Evolutionary conservation across 1,284 basidiomycete genomes (phyloP).

Genomic region (Meira miltonrushii): DNA sequence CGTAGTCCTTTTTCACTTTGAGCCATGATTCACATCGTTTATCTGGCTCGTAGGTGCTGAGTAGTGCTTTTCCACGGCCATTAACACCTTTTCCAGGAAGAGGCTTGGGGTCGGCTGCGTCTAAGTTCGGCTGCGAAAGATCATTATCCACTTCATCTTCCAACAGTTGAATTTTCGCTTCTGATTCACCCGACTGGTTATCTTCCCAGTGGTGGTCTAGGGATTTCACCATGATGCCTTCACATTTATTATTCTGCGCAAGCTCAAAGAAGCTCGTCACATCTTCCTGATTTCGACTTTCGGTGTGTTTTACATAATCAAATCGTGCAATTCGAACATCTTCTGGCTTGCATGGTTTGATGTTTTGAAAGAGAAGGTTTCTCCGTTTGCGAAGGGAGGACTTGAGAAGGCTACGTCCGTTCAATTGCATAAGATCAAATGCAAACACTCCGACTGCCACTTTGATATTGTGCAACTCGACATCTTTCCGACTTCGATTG

Average conservation of each 20-base stretch:
- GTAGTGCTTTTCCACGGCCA: slow-evolving; percentile 63
- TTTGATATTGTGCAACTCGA: slow-evolving; percentile 43
- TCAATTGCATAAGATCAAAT: slow-evolving; percentile 45
- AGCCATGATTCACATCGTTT: slow-evolving; percentile 54
- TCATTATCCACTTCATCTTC: slow-evolving; percentile 34
- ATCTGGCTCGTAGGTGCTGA: slow-evolving; percentile 79
- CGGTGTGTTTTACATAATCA: slow-evolving; percentile 70
- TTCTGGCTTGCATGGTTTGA: slow-evolving; percentile 51
- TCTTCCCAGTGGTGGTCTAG: slow-evolving; percentile 50
- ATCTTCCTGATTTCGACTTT: slow-evolving; percentile 63
- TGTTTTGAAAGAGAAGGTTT: slow-evolving; percentile 60
- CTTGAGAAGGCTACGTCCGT: slow-evolving; percentile 67
- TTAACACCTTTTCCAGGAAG: slow-evolving; percentile 35
- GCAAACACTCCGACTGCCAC: slow-evolving; percentile 48
- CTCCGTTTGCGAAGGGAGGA: slow-evolving; percentile 70
- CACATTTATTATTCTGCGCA: slow-evolving; percentile 75
- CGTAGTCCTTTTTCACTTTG: slow-evolving; percentile 72
- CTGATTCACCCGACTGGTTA: slow-evolving; percentile 33
- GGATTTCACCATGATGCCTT: slow-evolving; percentile 81
- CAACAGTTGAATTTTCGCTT: slow-evolving; percentile 16
- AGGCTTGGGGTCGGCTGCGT: slow-evolving; percentile 33
- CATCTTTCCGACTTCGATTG: slow-evolving; percentile 43
- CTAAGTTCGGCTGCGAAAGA: slow-evolving; percentile 17
- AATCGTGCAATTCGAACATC: slow-evolving; percentile 63
- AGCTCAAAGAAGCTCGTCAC: slow-evolving; percentile 70